Evolutionary conservation across 306 rosid genomes (phyloP).

Genomic region (Inga oerstediana): DNA sequence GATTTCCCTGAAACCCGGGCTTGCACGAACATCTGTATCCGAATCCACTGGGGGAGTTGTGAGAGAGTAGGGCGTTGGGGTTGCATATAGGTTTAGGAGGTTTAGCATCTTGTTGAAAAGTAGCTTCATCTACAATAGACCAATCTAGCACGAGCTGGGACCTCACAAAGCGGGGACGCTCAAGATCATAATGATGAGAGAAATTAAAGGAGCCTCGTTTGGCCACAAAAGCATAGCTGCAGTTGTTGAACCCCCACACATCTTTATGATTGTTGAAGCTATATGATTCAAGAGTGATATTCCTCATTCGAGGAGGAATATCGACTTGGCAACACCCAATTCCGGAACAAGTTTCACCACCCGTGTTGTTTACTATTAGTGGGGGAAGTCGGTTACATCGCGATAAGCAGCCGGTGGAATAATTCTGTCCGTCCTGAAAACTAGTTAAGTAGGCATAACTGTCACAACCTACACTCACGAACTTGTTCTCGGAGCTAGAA

Average conservation of each 20-base stretch:
- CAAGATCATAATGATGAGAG: fast-evolving
- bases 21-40: not conserved
- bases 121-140: not conserved
- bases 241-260: conserved; percentile 1
- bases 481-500: conserved; percentile 24
- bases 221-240: conserved; percentile 30
- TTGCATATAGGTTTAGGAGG: not conserved
- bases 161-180: fast-evolving
- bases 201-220: conserved; percentile 35
- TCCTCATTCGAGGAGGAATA: not conserved
- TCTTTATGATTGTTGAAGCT: not conserved
- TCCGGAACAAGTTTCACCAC: conserved; percentile 3
- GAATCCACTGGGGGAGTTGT: not conserved
- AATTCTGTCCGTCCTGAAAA: too few relatives aligned
- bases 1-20: not conserved
- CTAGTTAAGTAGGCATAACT: conserved; percentile 3
- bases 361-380: not conserved
- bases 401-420: conserved; percentile 25
- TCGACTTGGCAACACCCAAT: conserved; percentile 32
- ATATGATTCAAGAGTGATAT: fast-evolving
- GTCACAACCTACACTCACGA: conserved; percentile 24
- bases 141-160: not conserved
- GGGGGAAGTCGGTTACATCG: not conserved
- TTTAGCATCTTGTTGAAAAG: not conserved
- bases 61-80: not conserved